Evolutionary conservation across 2,329 filamentous ascomycete genomes (phyloP), one percentile per base, ranked within the genome.

Genomic region (Verticillium dahliae): DNA sequence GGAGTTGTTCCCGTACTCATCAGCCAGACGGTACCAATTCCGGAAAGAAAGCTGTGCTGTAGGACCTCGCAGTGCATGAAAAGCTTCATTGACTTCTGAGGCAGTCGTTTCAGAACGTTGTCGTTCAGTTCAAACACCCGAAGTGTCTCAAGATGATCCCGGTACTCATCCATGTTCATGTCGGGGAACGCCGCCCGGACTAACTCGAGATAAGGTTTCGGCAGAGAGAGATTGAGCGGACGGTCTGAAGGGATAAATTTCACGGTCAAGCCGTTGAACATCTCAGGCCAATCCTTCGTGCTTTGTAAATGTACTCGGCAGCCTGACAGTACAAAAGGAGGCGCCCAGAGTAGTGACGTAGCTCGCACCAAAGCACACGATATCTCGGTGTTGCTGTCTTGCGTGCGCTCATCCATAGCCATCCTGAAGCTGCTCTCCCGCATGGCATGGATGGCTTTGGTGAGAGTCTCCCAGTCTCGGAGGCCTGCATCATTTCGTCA

Each of bases 211-310:
- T 10, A 18, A 1, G 45, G 15, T 33, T 37, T 57, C 6, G 45
- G 60, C 9, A 67, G 65, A 2, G 65, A 65, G 13, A 60, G 66
- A 5, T 50, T 64, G 1, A 59, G 52, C 0, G 72, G 35, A 38
- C 54, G 33, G 9, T 35, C 27, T 27, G 75, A 76, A 0, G 64
- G 52, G 0, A 77, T 45, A 1, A 63, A 58, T 0, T 62, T 60
- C 11, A 78, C 67, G 5, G 67, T 54, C 27, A 72, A 65, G 6
- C 72, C 67, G 4, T 69, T 62, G 14, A 76, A 78, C 1, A 77
- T 65, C 11, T 67, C 65, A 0, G 70, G 70, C 67, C 71, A 75
- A 6, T 63, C 57, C 0, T 31, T 13, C 18, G 68, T 0, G 70
- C 67, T 2, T 63, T 55, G 6, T 70, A 61, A 2, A 74, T 66